Percentiles rank a stretch among this genome's conserved stretches.
Conservation (phyloP, 2,329 filamentous ascomycete species). For the Sporothrix inflata region DNA sequence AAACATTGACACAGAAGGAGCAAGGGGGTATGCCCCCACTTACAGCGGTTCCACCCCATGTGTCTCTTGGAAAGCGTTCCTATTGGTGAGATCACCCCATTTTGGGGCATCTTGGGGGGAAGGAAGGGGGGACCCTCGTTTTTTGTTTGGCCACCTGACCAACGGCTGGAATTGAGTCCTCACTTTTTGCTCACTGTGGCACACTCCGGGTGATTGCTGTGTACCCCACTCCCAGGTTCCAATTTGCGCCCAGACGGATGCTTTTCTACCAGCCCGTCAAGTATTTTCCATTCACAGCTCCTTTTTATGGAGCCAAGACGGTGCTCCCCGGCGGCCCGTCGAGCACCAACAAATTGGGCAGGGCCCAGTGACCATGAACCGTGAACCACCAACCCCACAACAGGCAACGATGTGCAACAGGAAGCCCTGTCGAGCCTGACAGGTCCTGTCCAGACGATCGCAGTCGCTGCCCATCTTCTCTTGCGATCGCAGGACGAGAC, state of each 20-base stretch:
- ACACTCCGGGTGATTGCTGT: not conserved
- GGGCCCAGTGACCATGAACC: not conserved
- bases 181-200: not conserved
- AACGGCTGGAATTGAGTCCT: constrained; percentile 16
- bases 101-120: not conserved
- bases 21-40: not conserved
- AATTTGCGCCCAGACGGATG: not conserved
- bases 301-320: constrained; percentile 14
- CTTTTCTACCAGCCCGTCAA: not conserved
- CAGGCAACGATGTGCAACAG: constrained; percentile 2
- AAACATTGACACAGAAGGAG: not conserved
- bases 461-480: not conserved
- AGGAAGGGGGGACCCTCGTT: constrained; percentile 11
- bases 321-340: constrained; percentile 24
- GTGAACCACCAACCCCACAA: not conserved
- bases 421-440: not conserved
- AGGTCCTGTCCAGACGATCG: not conserved
- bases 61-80: constrained; percentile 28
- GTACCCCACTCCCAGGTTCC: not conserved
- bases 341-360: not conserved
- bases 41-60: constrained; percentile 22
- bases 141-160: constrained; percentile 23
- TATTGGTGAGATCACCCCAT: constrained; percentile 21
- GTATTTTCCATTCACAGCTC: not conserved
- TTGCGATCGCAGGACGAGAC: not conserved